These are phyloP conservation scores for Holtermanniella nyarrowii DNA, from an alignment of 768 basidiomycete genomes.

Conservation along the genomic window DNA sequence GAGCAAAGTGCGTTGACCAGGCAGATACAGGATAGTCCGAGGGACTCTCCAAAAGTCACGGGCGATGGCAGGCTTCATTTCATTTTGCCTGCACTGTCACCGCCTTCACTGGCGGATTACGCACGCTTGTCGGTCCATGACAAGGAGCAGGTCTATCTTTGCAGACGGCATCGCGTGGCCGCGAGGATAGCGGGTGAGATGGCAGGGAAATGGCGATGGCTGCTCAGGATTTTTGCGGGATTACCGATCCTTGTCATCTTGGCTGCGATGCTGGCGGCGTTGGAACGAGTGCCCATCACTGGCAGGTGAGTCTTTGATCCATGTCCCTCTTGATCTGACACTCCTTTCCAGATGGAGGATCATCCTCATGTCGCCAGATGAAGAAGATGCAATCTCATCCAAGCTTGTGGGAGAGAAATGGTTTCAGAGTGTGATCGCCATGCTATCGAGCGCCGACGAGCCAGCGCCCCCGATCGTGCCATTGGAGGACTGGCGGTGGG, in stretches of 20 bases:
- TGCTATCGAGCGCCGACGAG: conserved; percentile 56
- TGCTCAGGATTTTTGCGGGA: conserved; percentile 17
- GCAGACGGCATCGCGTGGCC: conserved; percentile 22
- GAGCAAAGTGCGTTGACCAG: neutral
- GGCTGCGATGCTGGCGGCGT: conserved; percentile 21
- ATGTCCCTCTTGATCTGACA: neutral
- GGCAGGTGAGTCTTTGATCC: conserved; percentile 13
- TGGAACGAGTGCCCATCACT: conserved; percentile 36
- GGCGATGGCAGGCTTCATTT: conserved; percentile 6
- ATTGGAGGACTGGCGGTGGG: conserved; percentile 73
- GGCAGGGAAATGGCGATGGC: conserved; percentile 7
- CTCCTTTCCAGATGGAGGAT: conserved; percentile 57
- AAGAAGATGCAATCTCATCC: conserved; percentile 77
- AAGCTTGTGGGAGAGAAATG: conserved; percentile 76
- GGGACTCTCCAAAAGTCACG: neutral
- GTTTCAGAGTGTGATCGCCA: conserved; percentile 71
- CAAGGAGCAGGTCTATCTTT: conserved; percentile 14
- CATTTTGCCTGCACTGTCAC: conserved; percentile 27
- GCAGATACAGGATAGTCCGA: neutral
- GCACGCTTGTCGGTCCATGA: conserved; percentile 11
- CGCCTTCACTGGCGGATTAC: conserved; percentile 15
- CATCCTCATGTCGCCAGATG: conserved; percentile 81
- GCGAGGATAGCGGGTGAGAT: conserved; percentile 17
- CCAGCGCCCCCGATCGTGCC: conserved; percentile 54
- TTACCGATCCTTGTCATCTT: conserved; percentile 25